Evolutionary conservation across 2,329 filamentous ascomycete genomes (phyloP), one percentile per base, ranked within the genome.

Genomic region (Cercospora canescens): DNA sequence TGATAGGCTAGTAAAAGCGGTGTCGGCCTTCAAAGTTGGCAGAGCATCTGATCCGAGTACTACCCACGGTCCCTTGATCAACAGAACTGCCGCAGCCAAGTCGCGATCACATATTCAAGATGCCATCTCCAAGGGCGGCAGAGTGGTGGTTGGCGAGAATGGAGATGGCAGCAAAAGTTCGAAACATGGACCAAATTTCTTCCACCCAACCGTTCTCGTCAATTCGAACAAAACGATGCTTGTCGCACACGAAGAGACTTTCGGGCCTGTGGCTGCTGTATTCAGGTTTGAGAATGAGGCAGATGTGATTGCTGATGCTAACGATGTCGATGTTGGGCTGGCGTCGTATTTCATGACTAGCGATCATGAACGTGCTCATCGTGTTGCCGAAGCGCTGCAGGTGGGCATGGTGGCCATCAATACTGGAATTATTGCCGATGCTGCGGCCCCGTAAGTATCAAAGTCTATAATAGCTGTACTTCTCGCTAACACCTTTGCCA

Each of bases 261-360:
- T 99, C 76, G 95, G 95, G 0, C 95, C 95, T 3, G 91, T 98
- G 0, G 94, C 94, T 0, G 94, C 91, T 0, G 80, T 98, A 16
- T 97, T 97, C 83, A 86, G 88, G 57, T 99, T 98, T 76, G 87
- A 92, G 55, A 93, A 90, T 0, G 95, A 98, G 80, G 89, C 91
- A 60, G 94, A 98, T 74, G 95, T 97, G 5, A 88, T 97, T 34
- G 83, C 86, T 68, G 81, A 94, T 70, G 94, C 95, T 4, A 99
- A 98, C 79, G 80, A 83, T 48, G 85, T 91, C 1, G 89, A 94
- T 61, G 94, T 98, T 45, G 95, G 95, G 0, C 85, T 99, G 37
- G 95, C 94, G 0, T 94, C 92, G 1, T 98, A 98, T 82, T 96
- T 99, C 82, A 97, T 92, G 83, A 93, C 84, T 67, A 81, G 79